A percentile compares a stretch with the other conserved stretches of the same genome.
Conservation (phyloP, 2,329 filamentous ascomycete genomes). For the Monilinia aucupariae region DNA sequence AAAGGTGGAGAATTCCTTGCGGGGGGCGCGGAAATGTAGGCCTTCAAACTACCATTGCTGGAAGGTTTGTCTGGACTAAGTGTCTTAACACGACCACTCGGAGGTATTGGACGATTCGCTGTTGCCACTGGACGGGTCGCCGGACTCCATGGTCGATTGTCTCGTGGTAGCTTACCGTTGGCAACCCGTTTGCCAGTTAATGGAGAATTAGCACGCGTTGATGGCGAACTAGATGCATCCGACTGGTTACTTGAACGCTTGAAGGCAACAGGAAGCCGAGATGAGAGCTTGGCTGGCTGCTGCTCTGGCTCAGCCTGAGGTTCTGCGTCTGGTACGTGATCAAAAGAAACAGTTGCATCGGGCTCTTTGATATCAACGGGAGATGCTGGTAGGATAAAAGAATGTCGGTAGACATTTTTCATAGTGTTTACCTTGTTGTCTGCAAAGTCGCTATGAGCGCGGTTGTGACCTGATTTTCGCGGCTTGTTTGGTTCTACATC, state of each 20-base stretch:
- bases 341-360: not conserved
- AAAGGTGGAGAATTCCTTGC: constrained; percentile 73
- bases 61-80: constrained; percentile 24
- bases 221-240: constrained; percentile 38
- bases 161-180: constrained; percentile 27
- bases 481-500: constrained; percentile 31
- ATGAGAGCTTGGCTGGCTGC: constrained; percentile 20
- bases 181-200: constrained; percentile 42
- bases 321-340: not conserved
- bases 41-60: constrained; percentile 58
- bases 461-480: constrained; percentile 40
- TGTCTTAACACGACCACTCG: constrained; percentile 35
- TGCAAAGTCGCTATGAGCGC: constrained; percentile 58
- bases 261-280: constrained; percentile 29
- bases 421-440: constrained; percentile 32
- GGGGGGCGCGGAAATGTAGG: constrained; percentile 65
- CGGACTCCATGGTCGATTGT: constrained; percentile 30
- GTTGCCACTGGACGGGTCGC: constrained; percentile 22
- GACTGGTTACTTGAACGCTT: constrained; percentile 39
- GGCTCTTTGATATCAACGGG: constrained; percentile 4
- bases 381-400: constrained; percentile 11
- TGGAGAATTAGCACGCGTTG: constrained; percentile 41
- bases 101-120: constrained; percentile 36
- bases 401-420: constrained; percentile 15
- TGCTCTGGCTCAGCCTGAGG: not conserved